These are phyloP conservation scores for Salix viminalis DNA, from an alignment of 345 rosid genomes.

Conservation along the genomic window DNA sequence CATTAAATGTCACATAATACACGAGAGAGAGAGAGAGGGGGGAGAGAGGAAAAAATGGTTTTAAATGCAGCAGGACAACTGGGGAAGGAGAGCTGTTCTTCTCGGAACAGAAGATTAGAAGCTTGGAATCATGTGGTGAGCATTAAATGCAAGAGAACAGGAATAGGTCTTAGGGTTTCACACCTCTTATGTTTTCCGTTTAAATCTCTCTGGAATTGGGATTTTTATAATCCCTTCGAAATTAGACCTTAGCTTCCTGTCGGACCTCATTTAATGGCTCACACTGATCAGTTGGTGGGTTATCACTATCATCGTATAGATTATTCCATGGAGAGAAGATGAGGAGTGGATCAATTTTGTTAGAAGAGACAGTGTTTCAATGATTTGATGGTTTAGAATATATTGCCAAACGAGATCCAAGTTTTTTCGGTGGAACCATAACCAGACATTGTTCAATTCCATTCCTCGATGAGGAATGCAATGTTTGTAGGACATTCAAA, in stretches of 20 bases:
- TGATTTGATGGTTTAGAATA: neutral
- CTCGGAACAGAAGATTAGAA: slow-evolving; percentile 45
- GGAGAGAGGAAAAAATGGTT: neutral
- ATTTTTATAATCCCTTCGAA: slow-evolving; percentile 23
- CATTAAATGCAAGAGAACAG: slow-evolving; percentile 57
- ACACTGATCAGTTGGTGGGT: slow-evolving; percentile 17
- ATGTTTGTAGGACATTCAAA: neutral
- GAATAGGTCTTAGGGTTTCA: slow-evolving; percentile 39
- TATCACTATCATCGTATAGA: neutral
- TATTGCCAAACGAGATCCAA: neutral
- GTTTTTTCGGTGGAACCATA: neutral
- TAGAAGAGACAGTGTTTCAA: neutral
- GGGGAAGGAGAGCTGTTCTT: slow-evolving; percentile 32
- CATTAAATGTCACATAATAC: slow-evolving; percentile 14
- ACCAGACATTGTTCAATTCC: neutral
- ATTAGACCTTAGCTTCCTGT: slow-evolving; percentile 38
- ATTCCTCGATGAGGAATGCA: neutral
- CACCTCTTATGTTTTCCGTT: slow-evolving; percentile 28
- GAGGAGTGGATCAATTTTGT: neutral
- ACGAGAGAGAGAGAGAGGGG: no score
- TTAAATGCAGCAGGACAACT: slow-evolving; percentile 27
- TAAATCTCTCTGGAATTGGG: slow-evolving; percentile 34
- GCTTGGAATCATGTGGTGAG: slow-evolving; percentile 59
- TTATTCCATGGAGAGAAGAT: neutral
- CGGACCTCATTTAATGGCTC: slow-evolving; percentile 44